These are phyloP conservation scores for Sporothrix phasma DNA, from an alignment of 2,329 filamentous ascomycete genomes.

Conservation along the genomic window DNA sequence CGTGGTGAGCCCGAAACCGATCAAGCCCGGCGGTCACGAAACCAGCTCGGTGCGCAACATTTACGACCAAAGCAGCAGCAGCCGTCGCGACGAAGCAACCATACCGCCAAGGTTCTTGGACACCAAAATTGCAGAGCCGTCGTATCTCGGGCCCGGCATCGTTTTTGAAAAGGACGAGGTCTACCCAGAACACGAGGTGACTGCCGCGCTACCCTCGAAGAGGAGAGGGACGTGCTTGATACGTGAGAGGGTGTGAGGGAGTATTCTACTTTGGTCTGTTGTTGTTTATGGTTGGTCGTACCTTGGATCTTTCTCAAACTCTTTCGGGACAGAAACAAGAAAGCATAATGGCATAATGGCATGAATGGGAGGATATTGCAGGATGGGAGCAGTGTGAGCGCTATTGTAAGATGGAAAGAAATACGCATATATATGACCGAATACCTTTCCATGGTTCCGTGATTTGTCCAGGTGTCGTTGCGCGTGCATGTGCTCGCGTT, in stretches of 20 bases:
- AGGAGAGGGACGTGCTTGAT: constrained; percentile 33
- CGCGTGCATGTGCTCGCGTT: neutral
- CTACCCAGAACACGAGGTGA: constrained; percentile 26
- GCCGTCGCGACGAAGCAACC: neutral
- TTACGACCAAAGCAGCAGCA: constrained; percentile 20
- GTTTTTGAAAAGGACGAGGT: constrained; percentile 44
- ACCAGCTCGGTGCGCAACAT: constrained; percentile 22
- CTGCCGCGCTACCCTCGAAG: constrained; percentile 31
- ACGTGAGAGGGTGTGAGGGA: constrained; percentile 27
- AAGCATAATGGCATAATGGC: neutral
- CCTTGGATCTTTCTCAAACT: neutral
- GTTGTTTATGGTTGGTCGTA: neutral
- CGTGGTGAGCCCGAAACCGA: constrained; percentile 30
- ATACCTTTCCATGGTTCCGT: neutral
- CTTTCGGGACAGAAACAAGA: neutral
- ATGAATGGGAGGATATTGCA: neutral
- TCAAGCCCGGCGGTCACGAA: constrained; percentile 23
- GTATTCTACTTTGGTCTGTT: neutral
- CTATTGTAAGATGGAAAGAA: neutral
- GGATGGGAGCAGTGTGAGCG: neutral
- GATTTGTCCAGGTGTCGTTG: neutral
- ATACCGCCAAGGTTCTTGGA: neutral
- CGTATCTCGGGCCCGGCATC: constrained; percentile 40
- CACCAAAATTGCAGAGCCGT: constrained; percentile 32
- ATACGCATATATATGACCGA: neutral